Base-by-base conservation (phyloP, 306 rosid species). In the Ziziphus jujuba region DNA sequence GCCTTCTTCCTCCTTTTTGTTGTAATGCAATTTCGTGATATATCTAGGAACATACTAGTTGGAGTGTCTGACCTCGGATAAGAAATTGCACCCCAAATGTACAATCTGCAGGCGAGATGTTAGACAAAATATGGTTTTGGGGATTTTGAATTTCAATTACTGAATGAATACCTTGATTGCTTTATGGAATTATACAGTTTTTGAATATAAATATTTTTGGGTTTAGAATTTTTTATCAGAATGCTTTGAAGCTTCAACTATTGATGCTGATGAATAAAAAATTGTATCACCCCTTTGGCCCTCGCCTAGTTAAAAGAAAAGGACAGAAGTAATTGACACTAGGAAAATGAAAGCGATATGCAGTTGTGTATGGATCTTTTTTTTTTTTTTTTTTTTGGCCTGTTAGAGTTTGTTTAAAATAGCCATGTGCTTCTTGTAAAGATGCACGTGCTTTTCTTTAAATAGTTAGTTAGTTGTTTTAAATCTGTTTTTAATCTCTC, bases 41-140 rank as follows among this genome's bases (percentile, higher is more conserved):
- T 21, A 50, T 59, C 70, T 62, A n/a, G 65, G 43, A 48, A 59
- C 43, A 45, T 49, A 34, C 67, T 45, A 3, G 35, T 61, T 62
- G 17, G 54, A 56, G 55, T 31, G 40, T 45, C 47, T 44, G 63
- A 47, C 23, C 7, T 38, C 11, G n/a, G 55, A 11, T 25, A 22
- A 16, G 44, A 14, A 7, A 21, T 52, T 23, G 19, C 45, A 25
- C 33, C 11, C 31, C 25, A 24, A 54, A 33, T 68, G 38, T 34
- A 55, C n/a, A 35, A 6, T 33, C 59, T 63, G 9, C 12, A 25
- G 15, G 33, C 33, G 36, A 24, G 53, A 66, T 14, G 16, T 50
- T 19, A 36, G 5, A 28, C 15, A 13, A 45, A 31, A n/a, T 57
- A 10, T 8, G 33, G 33, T 63, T 63, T 49, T 65, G 24, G 48